Evolutionary conservation across 371 early-diverging fungal genomes (phyloP).

Genomic region (Encephalitozoon hellem): DNA sequence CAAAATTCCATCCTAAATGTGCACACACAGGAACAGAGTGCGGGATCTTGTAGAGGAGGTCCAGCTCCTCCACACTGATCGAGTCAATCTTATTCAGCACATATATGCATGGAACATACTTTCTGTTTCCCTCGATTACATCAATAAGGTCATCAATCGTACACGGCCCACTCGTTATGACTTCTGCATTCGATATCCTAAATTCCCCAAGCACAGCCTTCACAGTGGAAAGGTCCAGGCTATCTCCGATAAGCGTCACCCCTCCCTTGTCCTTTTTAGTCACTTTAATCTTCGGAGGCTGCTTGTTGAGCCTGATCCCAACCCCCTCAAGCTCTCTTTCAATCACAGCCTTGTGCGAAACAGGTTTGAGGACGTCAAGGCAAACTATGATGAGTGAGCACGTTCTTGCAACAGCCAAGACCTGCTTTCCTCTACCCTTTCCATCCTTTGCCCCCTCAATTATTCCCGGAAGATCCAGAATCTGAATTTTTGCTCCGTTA

Average conservation of each 20-base stretch:
- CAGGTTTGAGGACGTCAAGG: slow-evolving; percentile 87
- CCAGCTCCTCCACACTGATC: slow-evolving; percentile 84
- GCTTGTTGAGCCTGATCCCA: slow-evolving; percentile 85
- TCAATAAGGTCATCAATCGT: slow-evolving; percentile 96
- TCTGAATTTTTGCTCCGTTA: slow-evolving; percentile 91
- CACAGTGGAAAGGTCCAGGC: slow-evolving; percentile 78
- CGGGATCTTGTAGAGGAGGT: slow-evolving; percentile 82
- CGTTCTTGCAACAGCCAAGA: slow-evolving; percentile 87
- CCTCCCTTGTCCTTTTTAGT: slow-evolving; percentile 95
- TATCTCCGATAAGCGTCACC: slow-evolving; percentile 77
- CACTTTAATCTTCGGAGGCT: slow-evolving; percentile 72
- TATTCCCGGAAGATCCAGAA: slow-evolving; percentile 79
- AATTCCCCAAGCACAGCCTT: slow-evolving; percentile 88
- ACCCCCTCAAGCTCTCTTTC: slow-evolving; percentile 93
- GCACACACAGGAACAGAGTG: slow-evolving; percentile 90
- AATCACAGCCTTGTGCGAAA: slow-evolving; percentile 73
- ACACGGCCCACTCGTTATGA: slow-evolving; percentile 72
- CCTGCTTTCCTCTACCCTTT: slow-evolving; percentile 90
- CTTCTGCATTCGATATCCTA: slow-evolving; percentile 88
- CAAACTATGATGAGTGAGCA: slow-evolving; percentile 92
- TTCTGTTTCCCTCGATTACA: slow-evolving; percentile 83
- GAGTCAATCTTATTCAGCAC: slow-evolving; percentile 95
- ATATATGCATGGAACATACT: slow-evolving; percentile 86
- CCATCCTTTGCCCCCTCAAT: slow-evolving; percentile 98
- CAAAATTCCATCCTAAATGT: slow-evolving; percentile 97